A percentile compares a stretch with the other conserved stretches of the same genome.
phyloP scores from a whole-genome alignment of 2,329 filamentous ascomycete species.

The Monosporascus sp. region DNA sequence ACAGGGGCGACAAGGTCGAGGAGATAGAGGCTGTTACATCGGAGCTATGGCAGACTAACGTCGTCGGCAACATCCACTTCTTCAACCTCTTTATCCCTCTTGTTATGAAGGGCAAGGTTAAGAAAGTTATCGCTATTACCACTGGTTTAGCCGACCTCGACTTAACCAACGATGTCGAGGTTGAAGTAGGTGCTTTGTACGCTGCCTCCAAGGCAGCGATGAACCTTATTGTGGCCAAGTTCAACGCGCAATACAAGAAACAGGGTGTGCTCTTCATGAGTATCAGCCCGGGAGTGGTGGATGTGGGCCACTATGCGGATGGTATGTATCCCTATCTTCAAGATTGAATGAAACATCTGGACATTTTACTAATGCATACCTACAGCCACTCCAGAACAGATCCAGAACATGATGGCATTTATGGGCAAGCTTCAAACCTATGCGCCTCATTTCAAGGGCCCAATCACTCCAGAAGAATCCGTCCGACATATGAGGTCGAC shows the following conservation, averaged over 20 bases:
- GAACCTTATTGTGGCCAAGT: constrained; percentile 48
- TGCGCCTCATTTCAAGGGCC: constrained; percentile 19
- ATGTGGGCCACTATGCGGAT: constrained; percentile 9
- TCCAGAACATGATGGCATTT: constrained; percentile 1
- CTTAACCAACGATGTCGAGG: constrained; percentile 17
- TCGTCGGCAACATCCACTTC: constrained; percentile 44
- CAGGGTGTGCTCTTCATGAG: constrained; percentile 48
- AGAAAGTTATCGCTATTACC: constrained; percentile 48
- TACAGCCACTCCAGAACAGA: constrained; percentile 6
- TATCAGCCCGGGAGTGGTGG: constrained; percentile 47
- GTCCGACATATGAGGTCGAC: constrained; percentile 11
- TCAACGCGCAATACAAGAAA: constrained; percentile 40
- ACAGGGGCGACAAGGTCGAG: constrained; percentile 24
- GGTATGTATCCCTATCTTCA: constrained; percentile 10
- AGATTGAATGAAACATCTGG: constrained; percentile 8
- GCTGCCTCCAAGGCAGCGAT: constrained; percentile 28
- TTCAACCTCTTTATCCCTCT: constrained; percentile 49
- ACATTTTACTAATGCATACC: neutral
- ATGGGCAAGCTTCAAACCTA: constrained; percentile 15
- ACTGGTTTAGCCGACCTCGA: constrained; percentile 39
- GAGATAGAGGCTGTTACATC: constrained; percentile 27
- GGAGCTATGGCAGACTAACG: constrained; percentile 39
- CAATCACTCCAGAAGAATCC: constrained; percentile 9
- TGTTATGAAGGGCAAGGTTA: constrained; percentile 40
- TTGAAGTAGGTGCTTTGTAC: constrained; percentile 29